Conservation (phyloP, 805 yeast species). For the Wickerhamomyces alni region DNA sequence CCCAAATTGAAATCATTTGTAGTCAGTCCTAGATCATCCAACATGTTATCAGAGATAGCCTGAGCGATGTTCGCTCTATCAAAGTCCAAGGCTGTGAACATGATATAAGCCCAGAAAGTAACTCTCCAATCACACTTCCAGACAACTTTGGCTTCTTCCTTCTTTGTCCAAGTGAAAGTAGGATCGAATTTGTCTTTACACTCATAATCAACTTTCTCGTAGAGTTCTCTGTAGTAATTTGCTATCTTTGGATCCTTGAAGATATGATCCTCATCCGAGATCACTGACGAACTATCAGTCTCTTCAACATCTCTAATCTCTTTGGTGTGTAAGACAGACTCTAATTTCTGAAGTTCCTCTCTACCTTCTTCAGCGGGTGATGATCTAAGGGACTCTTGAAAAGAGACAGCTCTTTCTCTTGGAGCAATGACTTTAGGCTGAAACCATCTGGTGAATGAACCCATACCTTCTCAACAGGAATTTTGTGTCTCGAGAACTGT, state of each 20-base stretch:
- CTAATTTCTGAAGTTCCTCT: neutral
- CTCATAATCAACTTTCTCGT: slow-evolving; percentile 47
- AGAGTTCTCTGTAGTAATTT: slow-evolving; percentile 37
- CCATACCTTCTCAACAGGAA: no score
- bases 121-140: slow-evolving; percentile 52
- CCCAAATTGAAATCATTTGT: slow-evolving; percentile 58
- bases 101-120: slow-evolving; percentile 49
- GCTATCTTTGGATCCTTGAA: slow-evolving; percentile 39
- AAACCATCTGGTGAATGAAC: neutral
- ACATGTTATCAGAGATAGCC: slow-evolving; percentile 51
- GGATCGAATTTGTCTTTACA: slow-evolving; percentile 54
- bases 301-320: neutral
- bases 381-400: slow-evolving; percentile 3
- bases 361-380: neutral
- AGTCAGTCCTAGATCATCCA: slow-evolving; percentile 44
- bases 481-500: no score
- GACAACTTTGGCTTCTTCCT: slow-evolving; percentile 44
- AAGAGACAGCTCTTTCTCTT: slow-evolving; percentile 3
- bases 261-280: slow-evolving; percentile 4
- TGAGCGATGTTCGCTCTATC: slow-evolving; percentile 54
- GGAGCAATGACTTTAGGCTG: slow-evolving; percentile 1
- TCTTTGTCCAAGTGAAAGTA: slow-evolving; percentile 43
- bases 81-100: slow-evolving; percentile 53
- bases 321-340: neutral
- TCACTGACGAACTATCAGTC: neutral